Conservation (phyloP, 805 yeast species). For the Cephaloascus albidus region DNA sequence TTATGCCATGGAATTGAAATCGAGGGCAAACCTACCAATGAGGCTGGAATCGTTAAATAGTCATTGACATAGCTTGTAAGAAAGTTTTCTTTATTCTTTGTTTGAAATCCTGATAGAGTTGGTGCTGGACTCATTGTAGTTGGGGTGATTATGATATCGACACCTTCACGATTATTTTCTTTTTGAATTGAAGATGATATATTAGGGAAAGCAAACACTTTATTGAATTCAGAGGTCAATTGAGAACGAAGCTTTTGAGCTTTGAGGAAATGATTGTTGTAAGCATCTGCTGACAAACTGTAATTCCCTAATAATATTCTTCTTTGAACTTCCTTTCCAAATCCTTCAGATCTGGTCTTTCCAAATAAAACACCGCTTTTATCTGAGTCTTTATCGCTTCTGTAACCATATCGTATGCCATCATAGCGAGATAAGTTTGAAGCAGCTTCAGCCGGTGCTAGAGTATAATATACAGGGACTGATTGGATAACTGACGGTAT, state of each 20-base stretch:
- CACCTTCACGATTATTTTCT: conserved; percentile 18
- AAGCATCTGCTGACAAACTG: conserved; percentile 70
- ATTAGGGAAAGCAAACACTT: conserved; percentile 46
- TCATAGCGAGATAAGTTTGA: conserved; percentile 87
- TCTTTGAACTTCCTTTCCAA: conserved; percentile 78
- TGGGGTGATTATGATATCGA: conserved; percentile 71
- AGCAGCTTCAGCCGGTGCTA: conserved; percentile 90
- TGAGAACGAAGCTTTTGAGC: conserved; percentile 62
- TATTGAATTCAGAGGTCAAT: conserved; percentile 58
- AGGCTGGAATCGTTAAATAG: conserved; percentile 80
- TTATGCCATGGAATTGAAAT: conserved; percentile 56
- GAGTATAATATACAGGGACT: conserved; percentile 75
- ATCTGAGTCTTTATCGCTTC: conserved; percentile 23
- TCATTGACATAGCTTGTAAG: conserved; percentile 71
- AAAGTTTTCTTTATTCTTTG: conserved; percentile 28
- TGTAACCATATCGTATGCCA: conserved; percentile 76
- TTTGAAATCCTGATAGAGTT: conserved; percentile 32
- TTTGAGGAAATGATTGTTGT: conserved; percentile 60
- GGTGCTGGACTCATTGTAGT: conserved; percentile 56
- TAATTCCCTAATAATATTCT: conserved; percentile 83
- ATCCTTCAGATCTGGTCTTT: conserved; percentile 52
- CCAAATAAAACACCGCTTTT: conserved; percentile 33
- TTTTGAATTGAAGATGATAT: conserved; percentile 8
- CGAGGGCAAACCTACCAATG: conserved; percentile 87
- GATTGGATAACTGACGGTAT: conserved; percentile 60